Conservation (phyloP, 495 filamentous ascomycete species). For the Hyaloscypha bicolor region DNA sequence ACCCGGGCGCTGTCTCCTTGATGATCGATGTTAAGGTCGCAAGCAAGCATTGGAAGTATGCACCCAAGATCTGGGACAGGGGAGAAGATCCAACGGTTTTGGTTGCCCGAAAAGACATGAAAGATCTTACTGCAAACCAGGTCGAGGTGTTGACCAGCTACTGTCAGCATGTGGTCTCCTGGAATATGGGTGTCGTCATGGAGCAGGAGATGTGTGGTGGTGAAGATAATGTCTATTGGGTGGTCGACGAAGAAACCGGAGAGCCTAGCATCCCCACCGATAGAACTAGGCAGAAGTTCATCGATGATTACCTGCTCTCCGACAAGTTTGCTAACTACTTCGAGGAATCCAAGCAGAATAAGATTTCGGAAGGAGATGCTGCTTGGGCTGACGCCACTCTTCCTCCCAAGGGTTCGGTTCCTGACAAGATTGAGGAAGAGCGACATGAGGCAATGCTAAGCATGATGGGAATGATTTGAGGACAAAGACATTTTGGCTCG, state of each 20-base stretch:
- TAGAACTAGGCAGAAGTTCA: not conserved
- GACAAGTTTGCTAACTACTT: not conserved
- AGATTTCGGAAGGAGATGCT: not conserved
- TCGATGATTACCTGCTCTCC: not conserved
- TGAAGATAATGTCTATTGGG: not conserved
- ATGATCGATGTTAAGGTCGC: not conserved
- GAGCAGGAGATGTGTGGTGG: too few species aligned
- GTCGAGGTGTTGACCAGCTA: slow-evolving; percentile 1
- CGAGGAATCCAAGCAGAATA: not conserved
- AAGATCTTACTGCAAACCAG: slow-evolving; percentile 1
- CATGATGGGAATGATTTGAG: too few species aligned
- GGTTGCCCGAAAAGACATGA: not conserved
- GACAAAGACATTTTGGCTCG: too few species aligned
- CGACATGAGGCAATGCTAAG: too few species aligned
- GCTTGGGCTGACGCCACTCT: not conserved
- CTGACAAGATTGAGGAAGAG: not conserved
- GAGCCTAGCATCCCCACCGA: not conserved
- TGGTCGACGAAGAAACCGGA: not conserved
- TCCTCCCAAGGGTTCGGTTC: not conserved
- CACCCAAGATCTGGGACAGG: not conserved
- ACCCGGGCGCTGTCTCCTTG: too few species aligned
- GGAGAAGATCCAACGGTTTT: not conserved
- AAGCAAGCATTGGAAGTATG: not conserved
- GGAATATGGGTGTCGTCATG: too few species aligned
- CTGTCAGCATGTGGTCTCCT: not conserved